phyloP scores from a whole-genome alignment of 768 basidiomycete species.

The Scleroderma citrinum region DNA sequence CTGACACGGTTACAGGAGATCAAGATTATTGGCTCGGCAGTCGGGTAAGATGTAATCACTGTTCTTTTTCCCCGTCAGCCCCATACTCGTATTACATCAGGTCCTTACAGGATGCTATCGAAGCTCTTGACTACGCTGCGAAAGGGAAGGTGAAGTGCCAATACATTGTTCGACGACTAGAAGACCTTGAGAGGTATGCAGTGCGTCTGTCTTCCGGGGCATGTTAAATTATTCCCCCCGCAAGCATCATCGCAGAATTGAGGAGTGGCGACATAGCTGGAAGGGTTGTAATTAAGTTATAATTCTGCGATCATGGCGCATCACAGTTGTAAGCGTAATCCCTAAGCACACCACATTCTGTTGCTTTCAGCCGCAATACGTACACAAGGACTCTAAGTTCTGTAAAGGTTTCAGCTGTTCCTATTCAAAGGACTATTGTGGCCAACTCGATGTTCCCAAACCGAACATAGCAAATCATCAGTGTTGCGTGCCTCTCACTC shows the following conservation, averaged over 20 bases:
- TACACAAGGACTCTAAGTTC: too few relatives aligned
- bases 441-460: too few relatives aligned
- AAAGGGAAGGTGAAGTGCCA: slow-evolving; percentile 35
- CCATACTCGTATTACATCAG: slow-evolving; percentile 10
- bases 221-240: not conserved
- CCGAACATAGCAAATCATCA: too few relatives aligned
- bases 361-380: too few relatives aligned
- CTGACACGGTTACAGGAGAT: slow-evolving; percentile 13
- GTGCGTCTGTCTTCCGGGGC: not conserved
- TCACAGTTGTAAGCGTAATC: too few relatives aligned
- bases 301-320: not conserved
- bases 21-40: slow-evolving; percentile 14
- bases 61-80: not conserved
- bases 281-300: slow-evolving; percentile 17
- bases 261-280: slow-evolving; percentile 11
- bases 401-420: too few relatives aligned
- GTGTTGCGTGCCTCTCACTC: too few relatives aligned
- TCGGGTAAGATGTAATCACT: slow-evolving; percentile 11
- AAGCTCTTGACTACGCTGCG: slow-evolving; percentile 40
- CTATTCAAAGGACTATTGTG: too few relatives aligned
- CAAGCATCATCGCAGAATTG: slow-evolving; percentile 19
- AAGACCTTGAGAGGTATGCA: slow-evolving; percentile 24
- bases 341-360: too few relatives aligned
- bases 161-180: slow-evolving; percentile 20
- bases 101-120: slow-evolving; percentile 40